Base-by-base conservation (phyloP, 1,284 basidiomycete genomes). In the Cryptococcus sp. region DNA sequence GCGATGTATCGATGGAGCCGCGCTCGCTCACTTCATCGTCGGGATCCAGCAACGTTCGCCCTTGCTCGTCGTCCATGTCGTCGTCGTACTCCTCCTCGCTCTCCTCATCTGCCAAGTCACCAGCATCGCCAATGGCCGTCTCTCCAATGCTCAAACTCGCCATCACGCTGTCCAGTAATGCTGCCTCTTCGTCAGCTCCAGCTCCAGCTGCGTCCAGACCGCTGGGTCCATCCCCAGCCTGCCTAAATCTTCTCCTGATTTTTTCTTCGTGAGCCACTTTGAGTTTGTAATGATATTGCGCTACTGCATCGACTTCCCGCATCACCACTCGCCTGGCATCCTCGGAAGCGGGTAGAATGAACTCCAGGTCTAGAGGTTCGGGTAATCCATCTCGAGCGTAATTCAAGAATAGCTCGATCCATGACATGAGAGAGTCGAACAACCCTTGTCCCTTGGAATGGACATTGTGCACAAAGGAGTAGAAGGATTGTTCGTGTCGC, bases 381-480 rank as follows among this genome's bases (percentile, higher is more conserved):
- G 84, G 83, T 2, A 97, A 79, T 8, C 94, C 93, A 63, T 94
- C 92, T n/a, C 94, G 88, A 52, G 95, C 86, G 60, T 92, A 86
- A 45, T 89, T 90, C 64, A 99, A 83, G 81, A 98, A 98, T 35
- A 91, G 85, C 79, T 99, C 94, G 71, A 97, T 89, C 96, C 96
- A 99, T 52, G 84, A 85, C 91, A 98, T 97, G 60, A 99, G 85
- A 57, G 84, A 86, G 71, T 93, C 91, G 75, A 99, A 99, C 11
- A 99, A 83, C 5, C 88, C 90, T 68, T 94, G 90, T 45, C 96
- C 96, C 76, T 98, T 98, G 43, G 92, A 89, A 74, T 99, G 96
- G 5, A 99, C 96, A 71, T 97, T 96, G 83, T 99, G 93, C 23
- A 99, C 95, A 75, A 99, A 99, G 60, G 83, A 83, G 82, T 99